Conservation (phyloP, 2,329 filamentous ascomycete genomes). For the Chrysoporthe puriensis region DNA sequence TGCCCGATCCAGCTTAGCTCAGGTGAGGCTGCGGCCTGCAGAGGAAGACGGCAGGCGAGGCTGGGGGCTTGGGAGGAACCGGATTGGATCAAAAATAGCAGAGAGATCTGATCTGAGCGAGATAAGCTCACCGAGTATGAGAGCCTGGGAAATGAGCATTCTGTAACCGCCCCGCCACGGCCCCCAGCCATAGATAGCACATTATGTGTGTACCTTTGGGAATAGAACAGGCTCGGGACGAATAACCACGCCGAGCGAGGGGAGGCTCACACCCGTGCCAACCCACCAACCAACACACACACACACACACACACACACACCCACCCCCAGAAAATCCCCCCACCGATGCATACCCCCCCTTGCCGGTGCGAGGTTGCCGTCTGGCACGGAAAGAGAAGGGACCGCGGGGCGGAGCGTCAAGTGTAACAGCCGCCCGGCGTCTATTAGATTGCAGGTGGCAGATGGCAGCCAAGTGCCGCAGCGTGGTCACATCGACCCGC, state of each 20-base stretch:
- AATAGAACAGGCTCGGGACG: not conserved
- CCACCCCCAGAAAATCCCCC: not conserved
- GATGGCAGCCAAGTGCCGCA: not conserved
- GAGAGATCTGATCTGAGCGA: constrained; percentile 10
- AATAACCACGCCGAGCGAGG: not conserved
- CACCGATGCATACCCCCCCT: not conserved
- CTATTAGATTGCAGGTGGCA: constrained; percentile 10
- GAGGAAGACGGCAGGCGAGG: not conserved
- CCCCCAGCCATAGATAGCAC: not conserved
- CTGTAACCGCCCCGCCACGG: constrained; percentile 2
- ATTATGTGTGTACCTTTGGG: not conserved
- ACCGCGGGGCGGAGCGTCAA: constrained; percentile 15
- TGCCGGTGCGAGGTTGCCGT: not conserved
- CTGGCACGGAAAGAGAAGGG: not conserved
- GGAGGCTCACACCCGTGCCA: too few species aligned
- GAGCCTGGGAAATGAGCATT: constrained; percentile 6
- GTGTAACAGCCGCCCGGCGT: constrained; percentile 19
- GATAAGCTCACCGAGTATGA: constrained; percentile 5
- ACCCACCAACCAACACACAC: not conserved
- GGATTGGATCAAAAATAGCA: constrained; percentile 20
- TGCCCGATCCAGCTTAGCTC: constrained; percentile 6
- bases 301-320: too few species aligned
- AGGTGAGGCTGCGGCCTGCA: constrained; percentile 1
- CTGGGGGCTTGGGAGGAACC: constrained; percentile 13
- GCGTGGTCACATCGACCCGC: constrained; percentile 14